These are phyloP conservation scores for Monosporascus sp. DNA, from an alignment of 2,329 filamentous ascomycete species.

Conservation along the genomic window DNA sequence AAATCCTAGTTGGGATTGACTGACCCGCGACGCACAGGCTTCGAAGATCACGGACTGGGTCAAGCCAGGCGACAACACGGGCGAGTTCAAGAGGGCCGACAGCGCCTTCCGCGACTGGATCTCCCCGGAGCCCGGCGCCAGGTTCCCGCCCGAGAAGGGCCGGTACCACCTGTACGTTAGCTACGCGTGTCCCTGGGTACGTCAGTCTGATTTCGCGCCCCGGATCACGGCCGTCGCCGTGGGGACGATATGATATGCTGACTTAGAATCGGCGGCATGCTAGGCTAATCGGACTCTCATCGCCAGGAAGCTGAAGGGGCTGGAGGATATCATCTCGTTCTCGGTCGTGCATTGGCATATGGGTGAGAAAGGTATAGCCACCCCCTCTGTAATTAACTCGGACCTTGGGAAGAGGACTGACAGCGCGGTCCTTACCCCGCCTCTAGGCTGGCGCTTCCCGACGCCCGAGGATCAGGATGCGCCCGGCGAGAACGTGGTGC, in stretches of 20 bases:
- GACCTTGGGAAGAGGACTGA: conserved; percentile 38
- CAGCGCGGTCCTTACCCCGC: background rate
- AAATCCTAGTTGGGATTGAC: background rate
- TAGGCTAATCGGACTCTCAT: conserved; percentile 80
- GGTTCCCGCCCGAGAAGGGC: conserved; percentile 80
- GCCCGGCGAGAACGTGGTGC: conserved; percentile 57
- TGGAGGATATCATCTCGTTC: conserved; percentile 74
- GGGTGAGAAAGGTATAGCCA: conserved; percentile 44
- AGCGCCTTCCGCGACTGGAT: conserved; percentile 80
- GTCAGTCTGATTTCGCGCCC: conserved; percentile 11
- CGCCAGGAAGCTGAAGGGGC: conserved; percentile 81
- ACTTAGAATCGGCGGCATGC: background rate
- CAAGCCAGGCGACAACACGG: conserved; percentile 66
- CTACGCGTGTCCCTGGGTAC: conserved; percentile 86
- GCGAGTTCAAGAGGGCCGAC: conserved; percentile 87
- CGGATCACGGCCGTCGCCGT: background rate
- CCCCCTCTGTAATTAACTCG: background rate
- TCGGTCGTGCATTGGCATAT: conserved; percentile 95
- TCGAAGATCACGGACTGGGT: conserved; percentile 79
- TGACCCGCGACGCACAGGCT: conserved; percentile 7
- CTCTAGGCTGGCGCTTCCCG: conserved; percentile 74
- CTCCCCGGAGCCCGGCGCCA: conserved; percentile 62
- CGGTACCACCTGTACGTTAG: conserved; percentile 94
- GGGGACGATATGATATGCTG: background rate
- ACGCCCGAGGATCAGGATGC: conserved; percentile 52